Base-by-base conservation (phyloP, 2,329 filamentous ascomycete species). In the Rhinocladiella similis region DNA sequence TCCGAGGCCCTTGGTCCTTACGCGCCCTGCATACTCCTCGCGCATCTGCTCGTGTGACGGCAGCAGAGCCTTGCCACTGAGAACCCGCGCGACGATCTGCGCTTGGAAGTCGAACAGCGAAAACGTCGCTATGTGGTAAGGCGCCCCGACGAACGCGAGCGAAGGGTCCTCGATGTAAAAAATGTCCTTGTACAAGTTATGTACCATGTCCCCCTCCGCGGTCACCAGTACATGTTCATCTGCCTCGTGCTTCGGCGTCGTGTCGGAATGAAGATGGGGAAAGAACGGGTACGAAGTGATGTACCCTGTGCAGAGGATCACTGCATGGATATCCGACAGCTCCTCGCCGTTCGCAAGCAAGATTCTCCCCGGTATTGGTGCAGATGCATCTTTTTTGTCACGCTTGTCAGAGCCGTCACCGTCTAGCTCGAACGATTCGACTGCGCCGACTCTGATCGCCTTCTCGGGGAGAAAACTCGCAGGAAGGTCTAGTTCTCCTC, bases 71-170 rank as follows among this genome's bases (percentile, higher is more conserved):
- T 75, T 72, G 0, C 82, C 83, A 0, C 81, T 73, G 3, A 85
- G 75, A 0, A 86, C 79, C 2, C 82, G 77, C 0, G 85, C 81
- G 0, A 87, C 73, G 0, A 78, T 80, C 60, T 86, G 81, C 0
- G 84, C 85, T 66, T 90, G 87, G 62, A 87, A 88, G 57, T 89
- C 86, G 58, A 88, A 89, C 0, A 89, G 73, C 0, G 83, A 84
- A 64, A 89, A 90, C 0, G 86, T 89, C 0, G 85, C 84, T 0
- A 83, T 83, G 64, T 87, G 82, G 64, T 84, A 88, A 0, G 84
- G 85, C 0, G 86, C 81, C 0, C 86, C 86, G 16, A 89, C 73
- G 60, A 89, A 89, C 0, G 77, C 73, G 0, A 89, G 72, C 0
- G 83, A 81, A 0, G 86, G 84, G 57, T 89, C 85, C 0, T 79